A percentile compares a stretch with the other conserved stretches of the same genome.
phyloP scores from a whole-genome alignment of 768 basidiomycete genomes.

The Clavulina sp. region DNA sequence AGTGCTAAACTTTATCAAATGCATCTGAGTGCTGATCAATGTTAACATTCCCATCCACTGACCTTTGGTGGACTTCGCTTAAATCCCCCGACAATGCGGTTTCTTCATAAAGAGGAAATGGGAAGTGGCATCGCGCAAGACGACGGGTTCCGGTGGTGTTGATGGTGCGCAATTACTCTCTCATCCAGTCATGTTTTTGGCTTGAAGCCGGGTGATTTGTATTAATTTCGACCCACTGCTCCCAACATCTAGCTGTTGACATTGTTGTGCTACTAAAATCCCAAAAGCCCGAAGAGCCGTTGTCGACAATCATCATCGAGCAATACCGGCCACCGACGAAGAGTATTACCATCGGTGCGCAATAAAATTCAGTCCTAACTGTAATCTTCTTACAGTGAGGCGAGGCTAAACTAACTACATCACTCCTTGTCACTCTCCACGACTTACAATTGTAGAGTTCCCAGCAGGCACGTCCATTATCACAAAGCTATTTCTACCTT shows the following conservation, averaged over 20 bases:
- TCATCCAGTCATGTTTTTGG: not conserved
- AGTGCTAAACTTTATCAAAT: no score
- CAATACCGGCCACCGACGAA: conserved; percentile 83
- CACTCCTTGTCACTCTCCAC: conserved; percentile 2
- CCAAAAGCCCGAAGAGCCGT: conserved; percentile 47
- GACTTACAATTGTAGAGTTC: conserved; percentile 26
- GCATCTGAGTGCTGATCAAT: no score
- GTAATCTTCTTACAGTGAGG: no score
- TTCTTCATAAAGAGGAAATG: no score
- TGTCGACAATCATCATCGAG: conserved; percentile 72
- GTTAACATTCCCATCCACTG: no score
- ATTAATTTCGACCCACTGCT: not conserved
- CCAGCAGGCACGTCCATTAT: conserved; percentile 30
- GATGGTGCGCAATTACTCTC: conserved; percentile 37
- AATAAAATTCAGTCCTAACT: not conserved
- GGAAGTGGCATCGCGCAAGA: conserved; percentile 79
- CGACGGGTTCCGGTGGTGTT: conserved; percentile 54
- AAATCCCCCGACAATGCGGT: no score
- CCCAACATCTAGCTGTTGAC: conserved; percentile 45
- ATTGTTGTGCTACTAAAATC: conserved; percentile 69
- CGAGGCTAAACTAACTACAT: no score
- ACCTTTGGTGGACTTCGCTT: no score
- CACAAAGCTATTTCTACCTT: not conserved
- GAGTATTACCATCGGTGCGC: conserved; percentile 51
- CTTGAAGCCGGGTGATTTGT: not conserved